These are phyloP conservation scores for Hyparrhenia diplandra DNA, from an alignment of 176 grass and related monocot genomes.

Conservation along the genomic window DNA sequence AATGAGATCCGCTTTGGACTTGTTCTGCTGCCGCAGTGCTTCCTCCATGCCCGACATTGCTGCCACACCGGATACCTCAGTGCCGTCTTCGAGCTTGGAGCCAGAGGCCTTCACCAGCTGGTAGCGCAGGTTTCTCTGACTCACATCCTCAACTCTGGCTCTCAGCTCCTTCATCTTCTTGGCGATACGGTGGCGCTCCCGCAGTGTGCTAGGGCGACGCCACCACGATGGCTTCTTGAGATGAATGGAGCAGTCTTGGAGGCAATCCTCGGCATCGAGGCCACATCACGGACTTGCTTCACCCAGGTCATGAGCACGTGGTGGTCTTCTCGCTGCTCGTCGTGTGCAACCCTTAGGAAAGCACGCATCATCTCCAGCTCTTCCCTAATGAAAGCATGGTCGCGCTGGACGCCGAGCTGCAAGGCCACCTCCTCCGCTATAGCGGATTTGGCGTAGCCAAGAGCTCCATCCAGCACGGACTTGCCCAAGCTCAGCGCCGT, in stretches of 20 bases:
- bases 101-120: too few species aligned
- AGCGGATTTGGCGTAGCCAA: neutral
- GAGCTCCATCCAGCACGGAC: too few species aligned
- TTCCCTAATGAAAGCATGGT: neutral
- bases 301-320: neutral
- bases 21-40: too few species aligned
- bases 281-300: neutral
- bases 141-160: slow-evolving; percentile 10
- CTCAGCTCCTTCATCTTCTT: slow-evolving; percentile 16
- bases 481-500: too few species aligned
- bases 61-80: too few species aligned
- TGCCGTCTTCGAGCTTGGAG: too few species aligned
- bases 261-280: neutral
- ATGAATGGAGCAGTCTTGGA: neutral
- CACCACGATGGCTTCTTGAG: neutral
- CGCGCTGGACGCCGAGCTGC: neutral
- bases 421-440: neutral
- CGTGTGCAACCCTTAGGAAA: neutral
- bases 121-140: too few species aligned
- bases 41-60: too few species aligned
- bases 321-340: neutral
- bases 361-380: slow-evolving; percentile 5
- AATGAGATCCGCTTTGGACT: too few species aligned
- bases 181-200: neutral
- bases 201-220: neutral